These are phyloP conservation scores for Hibiscus tridactylites DNA, from an alignment of 345 rosid genomes.

Conservation along the genomic window DNA sequence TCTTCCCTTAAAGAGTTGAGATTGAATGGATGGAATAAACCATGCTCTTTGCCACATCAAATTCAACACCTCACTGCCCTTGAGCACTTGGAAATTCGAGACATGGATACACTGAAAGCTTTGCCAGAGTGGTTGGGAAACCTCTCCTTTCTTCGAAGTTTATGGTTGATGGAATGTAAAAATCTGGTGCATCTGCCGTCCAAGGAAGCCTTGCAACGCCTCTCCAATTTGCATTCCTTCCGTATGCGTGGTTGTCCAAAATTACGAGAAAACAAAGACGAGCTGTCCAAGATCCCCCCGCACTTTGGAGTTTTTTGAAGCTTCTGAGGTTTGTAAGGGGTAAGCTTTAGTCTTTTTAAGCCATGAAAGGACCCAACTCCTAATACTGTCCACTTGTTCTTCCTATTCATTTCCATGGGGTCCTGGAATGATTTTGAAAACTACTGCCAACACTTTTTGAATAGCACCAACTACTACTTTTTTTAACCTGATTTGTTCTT, in stretches of 20 bases:
- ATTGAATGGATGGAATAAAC: not conserved
- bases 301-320: not conserved
- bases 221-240: not conserved
- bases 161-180: not conserved
- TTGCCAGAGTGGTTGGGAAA: slow-evolving; percentile 2
- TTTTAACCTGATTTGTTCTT: no score
- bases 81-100: not conserved
- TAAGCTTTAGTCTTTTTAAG: not conserved
- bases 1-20: not conserved
- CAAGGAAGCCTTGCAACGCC: not conserved
- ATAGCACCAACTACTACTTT: no score
- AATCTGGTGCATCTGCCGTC: not conserved
- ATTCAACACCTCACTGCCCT: slow-evolving; percentile 3
- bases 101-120: not conserved
- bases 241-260: not conserved
- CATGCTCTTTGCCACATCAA: slow-evolving; percentile 4
- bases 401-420: no score
- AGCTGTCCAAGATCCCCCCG: not conserved
- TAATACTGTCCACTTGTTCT: no score
- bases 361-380: not conserved
- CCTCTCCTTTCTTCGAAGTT: not conserved
- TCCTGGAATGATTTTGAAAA: no score
- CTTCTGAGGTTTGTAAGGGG: not conserved
- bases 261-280: not conserved
- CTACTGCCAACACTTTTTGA: no score